phyloP scores from a whole-genome alignment of 2,329 filamentous ascomycete genomes.

The Stagonosporopsis vannaccii region DNA sequence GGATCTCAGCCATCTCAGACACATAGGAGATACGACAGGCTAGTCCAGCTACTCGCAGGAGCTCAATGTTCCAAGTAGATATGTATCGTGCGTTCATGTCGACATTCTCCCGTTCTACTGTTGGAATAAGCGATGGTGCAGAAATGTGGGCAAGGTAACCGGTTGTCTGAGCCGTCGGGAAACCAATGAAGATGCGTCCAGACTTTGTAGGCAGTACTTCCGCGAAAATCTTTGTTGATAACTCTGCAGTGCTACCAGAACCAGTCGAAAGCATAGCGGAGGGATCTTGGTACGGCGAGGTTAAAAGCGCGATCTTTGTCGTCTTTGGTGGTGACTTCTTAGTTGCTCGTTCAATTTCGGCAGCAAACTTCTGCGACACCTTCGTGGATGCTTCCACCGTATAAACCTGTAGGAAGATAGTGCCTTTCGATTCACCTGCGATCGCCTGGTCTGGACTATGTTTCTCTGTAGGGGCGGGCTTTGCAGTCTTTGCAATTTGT shows the following conservation, averaged over 20 bases:
- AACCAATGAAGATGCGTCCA: slow-evolving; percentile 95
- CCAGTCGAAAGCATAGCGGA: slow-evolving; percentile 66
- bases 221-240: slow-evolving; percentile 80
- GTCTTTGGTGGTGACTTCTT: slow-evolving; percentile 94
- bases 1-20: slow-evolving; percentile 73
- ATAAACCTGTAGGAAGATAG: slow-evolving; percentile 87
- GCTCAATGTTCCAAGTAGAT: slow-evolving; percentile 92
- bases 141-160: slow-evolving; percentile 93
- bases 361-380: slow-evolving; percentile 74
- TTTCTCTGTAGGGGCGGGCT: slow-evolving; percentile 29
- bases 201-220: slow-evolving; percentile 89
- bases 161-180: slow-evolving; percentile 96
- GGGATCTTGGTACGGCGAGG: slow-evolving; percentile 86
- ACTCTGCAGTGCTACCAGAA: slow-evolving; percentile 59
- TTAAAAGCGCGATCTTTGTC: slow-evolving; percentile 86
- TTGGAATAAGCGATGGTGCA: slow-evolving; percentile 94
- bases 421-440: slow-evolving; percentile 72
- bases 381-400: slow-evolving; percentile 82
- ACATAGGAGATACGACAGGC: slow-evolving; percentile 87
- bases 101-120: slow-evolving; percentile 95
- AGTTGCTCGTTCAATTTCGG: slow-evolving; percentile 91
- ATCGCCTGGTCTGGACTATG: slow-evolving; percentile 65
- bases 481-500: slow-evolving; percentile 28
- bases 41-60: slow-evolving; percentile 89
- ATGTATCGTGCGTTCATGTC: slow-evolving; percentile 96